Evolutionary conservation across 768 basidiomycete species (phyloP).

Genomic region (Tephrocybe rancida): DNA sequence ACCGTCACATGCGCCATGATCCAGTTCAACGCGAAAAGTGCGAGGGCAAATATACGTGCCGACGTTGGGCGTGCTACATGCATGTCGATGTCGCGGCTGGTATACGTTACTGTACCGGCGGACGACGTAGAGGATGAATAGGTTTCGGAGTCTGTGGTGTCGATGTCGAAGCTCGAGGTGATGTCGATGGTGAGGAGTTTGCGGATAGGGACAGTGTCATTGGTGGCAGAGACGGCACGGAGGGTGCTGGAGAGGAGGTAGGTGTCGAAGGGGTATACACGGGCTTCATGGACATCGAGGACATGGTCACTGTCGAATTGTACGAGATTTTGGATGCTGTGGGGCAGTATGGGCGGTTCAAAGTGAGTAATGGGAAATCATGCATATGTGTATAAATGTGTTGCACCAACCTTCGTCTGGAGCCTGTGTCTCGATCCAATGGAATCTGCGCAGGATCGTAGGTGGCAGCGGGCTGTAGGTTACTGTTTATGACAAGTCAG

Average conservation of each 20-base stretch:
- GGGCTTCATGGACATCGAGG: conserved; percentile 55
- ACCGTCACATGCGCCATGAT: conserved; percentile 54
- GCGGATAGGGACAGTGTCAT: conserved; percentile 42
- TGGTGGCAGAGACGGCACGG: conserved; percentile 36
- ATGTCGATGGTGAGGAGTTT: conserved; percentile 43
- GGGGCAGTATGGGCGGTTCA: not conserved
- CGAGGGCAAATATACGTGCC: conserved; percentile 43
- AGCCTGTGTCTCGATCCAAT: conserved; percentile 38
- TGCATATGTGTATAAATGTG: conserved; percentile 2
- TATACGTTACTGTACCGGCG: conserved; percentile 15
- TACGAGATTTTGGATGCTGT: conserved; percentile 54
- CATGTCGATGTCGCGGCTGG: conserved; percentile 49
- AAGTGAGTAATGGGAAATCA: not conserved
- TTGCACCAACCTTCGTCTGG: conserved; percentile 39
- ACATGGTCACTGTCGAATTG: conserved; percentile 61
- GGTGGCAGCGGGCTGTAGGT: conserved; percentile 33
- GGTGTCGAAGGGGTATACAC: conserved; percentile 59
- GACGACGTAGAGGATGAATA: conserved; percentile 26
- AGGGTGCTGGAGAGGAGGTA: conserved; percentile 53
- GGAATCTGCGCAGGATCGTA: conserved; percentile 54
- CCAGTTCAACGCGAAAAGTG: conserved; percentile 53
- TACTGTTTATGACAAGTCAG: conserved; percentile 26
- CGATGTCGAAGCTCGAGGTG: conserved; percentile 49
- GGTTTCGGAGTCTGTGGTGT: conserved; percentile 40
- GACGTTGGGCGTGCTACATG: conserved; percentile 45